These are phyloP conservation scores for Mycena venus DNA, from an alignment of 768 basidiomycete genomes.

Conservation along the genomic window DNA sequence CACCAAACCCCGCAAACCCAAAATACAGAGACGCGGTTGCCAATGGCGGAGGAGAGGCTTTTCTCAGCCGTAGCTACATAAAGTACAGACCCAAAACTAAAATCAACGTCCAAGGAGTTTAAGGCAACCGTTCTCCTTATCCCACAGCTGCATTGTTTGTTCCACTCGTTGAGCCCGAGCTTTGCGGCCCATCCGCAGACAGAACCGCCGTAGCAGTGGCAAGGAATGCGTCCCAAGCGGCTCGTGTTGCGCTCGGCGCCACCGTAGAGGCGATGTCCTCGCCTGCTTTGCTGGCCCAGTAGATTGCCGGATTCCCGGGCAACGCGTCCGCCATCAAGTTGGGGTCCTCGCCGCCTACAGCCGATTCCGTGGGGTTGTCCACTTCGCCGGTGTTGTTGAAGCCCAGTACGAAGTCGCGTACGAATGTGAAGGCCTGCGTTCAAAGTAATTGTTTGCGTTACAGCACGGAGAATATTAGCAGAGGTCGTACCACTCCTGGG, in stretches of 20 bases:
- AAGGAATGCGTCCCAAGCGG: slow-evolving; percentile 47
- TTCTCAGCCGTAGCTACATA: not conserved
- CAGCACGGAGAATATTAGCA: too few relatives aligned
- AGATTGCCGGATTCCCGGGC: slow-evolving; percentile 57
- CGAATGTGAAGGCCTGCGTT: slow-evolving; percentile 56
- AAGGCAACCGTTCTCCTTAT: not conserved
- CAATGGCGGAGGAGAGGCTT: too few relatives aligned
- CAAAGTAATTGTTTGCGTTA: not conserved
- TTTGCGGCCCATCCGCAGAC: not conserved
- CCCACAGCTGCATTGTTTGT: not conserved
- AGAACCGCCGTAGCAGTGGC: slow-evolving; percentile 38
- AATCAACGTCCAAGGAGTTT: not conserved
- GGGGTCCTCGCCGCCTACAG: slow-evolving; percentile 61
- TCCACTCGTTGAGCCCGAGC: not conserved
- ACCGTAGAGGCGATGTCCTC: slow-evolving; percentile 47
- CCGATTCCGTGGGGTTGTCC: slow-evolving; percentile 37
- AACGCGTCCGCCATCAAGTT: slow-evolving; percentile 50
- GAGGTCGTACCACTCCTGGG: slow-evolving; percentile 26
- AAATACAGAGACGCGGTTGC: too few relatives aligned
- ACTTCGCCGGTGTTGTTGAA: slow-evolving; percentile 61
- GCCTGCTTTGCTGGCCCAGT: slow-evolving; percentile 44
- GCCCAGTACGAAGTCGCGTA: slow-evolving; percentile 64
- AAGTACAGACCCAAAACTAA: not conserved
- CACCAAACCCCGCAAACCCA: too few relatives aligned
- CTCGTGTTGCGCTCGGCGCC: slow-evolving; percentile 50